Evolutionary conservation across 2,329 filamentous ascomycete genomes (phyloP), one percentile per base, ranked within the genome.

Genomic region (Paecilomyces sp.): DNA sequence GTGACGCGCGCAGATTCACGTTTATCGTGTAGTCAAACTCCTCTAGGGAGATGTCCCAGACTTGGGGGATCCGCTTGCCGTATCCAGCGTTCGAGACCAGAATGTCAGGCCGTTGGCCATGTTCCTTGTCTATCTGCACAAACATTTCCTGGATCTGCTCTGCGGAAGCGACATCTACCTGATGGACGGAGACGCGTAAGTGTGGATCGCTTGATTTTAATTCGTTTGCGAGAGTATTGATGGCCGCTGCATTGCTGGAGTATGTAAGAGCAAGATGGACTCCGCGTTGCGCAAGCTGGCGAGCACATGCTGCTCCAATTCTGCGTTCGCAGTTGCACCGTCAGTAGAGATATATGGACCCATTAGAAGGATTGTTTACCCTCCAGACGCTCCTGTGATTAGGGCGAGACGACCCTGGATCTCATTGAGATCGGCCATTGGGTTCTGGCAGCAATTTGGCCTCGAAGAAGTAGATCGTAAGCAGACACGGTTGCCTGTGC

Each of bases 31-130:
- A 76, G 67, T 88, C 85, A 67, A 86, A 88, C 68, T 88, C 85
- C 57, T 85, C 83, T 25, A 88, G 70, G 6, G 80, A 77, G 61
- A 88, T 87, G 60, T 88, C 85, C 67, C 80, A 76, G 55, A 85
- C 78, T 25, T 79, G 72, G 0, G 75, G 71, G 59, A 86, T 82
- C n/a, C 85, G 79, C 67, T 85, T 85, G 50, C 86, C 86, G 63
- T 87, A 81, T 0, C 86, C 87, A 1, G 87, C 87, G 66, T 90
- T 90, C 9, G 82, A 83, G 28, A 90, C 71, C 2, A 89, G 75
- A 24, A 90, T 88, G 66, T 88, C 84, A 0, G 85, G 84, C 1
- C 78, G 77, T 59, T 82, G 77, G 11, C 76, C 77, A 67, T 88
- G 85, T 56, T 81, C 67, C 0, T 73, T 67, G 55, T 79, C 73